Percentiles rank a stretch among this genome's conserved stretches.
These are phyloP conservation scores for Xylaria cubensis DNA, from an alignment of 495 filamentous ascomycete species.

Conservation along the genomic window DNA sequence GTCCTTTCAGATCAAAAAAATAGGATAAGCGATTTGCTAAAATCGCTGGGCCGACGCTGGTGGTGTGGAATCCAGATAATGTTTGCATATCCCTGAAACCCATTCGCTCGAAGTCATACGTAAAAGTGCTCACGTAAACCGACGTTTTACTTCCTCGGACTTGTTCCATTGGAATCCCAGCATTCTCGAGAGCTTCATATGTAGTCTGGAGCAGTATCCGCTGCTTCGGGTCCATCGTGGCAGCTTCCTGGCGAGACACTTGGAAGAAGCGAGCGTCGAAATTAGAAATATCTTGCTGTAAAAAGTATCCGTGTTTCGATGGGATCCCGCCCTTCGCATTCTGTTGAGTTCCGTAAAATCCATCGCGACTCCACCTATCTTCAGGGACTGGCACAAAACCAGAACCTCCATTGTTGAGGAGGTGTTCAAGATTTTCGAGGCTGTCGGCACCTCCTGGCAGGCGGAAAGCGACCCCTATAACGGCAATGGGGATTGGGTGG, in stretches of 20 bases:
- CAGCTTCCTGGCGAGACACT: constrained; percentile 53
- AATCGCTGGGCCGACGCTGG: constrained; percentile 49
- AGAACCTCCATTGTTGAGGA: constrained; percentile 42
- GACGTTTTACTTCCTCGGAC: constrained; percentile 9
- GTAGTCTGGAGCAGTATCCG: constrained; percentile 48
- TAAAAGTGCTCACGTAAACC: constrained; percentile 13
- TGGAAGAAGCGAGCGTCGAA: constrained; percentile 60
- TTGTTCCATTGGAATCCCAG: constrained; percentile 16
- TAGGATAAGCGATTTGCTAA: constrained; percentile 56
- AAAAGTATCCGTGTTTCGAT: constrained; percentile 57
- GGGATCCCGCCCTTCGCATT: constrained; percentile 44
- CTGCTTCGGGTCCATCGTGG: constrained; percentile 51
- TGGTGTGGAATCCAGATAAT: constrained; percentile 28
- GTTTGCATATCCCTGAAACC: constrained; percentile 7
- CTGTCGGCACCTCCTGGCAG: constrained; percentile 50
- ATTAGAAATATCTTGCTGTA: constrained; percentile 52
- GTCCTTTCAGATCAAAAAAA: constrained; percentile 55
- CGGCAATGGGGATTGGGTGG: constrained; percentile 41
- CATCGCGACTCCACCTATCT: constrained; percentile 69
- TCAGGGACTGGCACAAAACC: constrained; percentile 57
- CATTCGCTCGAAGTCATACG: constrained; percentile 20
- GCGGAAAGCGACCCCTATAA: constrained; percentile 51
- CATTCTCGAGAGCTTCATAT: constrained; percentile 42
- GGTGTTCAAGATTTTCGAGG: constrained; percentile 49
- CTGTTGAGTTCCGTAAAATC: constrained; percentile 66